These are phyloP conservation scores for Aspergillus puulaauensis DNA, from an alignment of 2,329 filamentous ascomycete species.

Conservation along the genomic window DNA sequence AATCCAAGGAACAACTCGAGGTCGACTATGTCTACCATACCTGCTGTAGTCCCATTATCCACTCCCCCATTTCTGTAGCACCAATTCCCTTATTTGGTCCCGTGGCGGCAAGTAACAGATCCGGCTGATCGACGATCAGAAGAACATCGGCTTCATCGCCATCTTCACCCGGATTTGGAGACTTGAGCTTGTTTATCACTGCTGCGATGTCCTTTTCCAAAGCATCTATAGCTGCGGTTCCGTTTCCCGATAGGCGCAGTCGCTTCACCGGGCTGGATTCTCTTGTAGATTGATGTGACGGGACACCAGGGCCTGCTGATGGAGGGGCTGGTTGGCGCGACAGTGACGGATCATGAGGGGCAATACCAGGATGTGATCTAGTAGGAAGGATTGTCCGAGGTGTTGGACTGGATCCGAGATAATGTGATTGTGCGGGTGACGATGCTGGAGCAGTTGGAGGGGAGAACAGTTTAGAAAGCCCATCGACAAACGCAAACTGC, in stretches of 20 bases:
- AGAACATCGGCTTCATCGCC: constrained; percentile 43
- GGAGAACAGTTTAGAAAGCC: constrained; percentile 60
- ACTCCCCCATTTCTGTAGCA: constrained; percentile 51
- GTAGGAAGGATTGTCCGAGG: constrained; percentile 27
- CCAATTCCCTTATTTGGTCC: constrained; percentile 46
- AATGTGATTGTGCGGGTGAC: constrained; percentile 10
- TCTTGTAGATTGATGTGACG: constrained; percentile 15
- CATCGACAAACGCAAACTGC: constrained; percentile 73
- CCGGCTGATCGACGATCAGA: constrained; percentile 66
- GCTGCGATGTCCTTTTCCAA: constrained; percentile 36
- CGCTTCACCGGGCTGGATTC: constrained; percentile 25
- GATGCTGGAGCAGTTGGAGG: constrained; percentile 16
- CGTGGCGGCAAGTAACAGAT: constrained; percentile 62
- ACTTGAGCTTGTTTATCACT: constrained; percentile 32
- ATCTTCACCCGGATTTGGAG: constrained; percentile 16
- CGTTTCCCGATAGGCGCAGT: constrained; percentile 30
- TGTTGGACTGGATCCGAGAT: constrained; percentile 15
- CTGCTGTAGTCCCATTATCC: constrained; percentile 62
- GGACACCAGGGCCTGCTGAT: constrained; percentile 7
- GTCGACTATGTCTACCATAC: constrained; percentile 44
- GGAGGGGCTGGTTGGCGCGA: constrained; percentile 15
- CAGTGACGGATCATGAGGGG: constrained; percentile 12
- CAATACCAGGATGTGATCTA: constrained; percentile 21
- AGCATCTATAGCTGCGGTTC: constrained; percentile 29
- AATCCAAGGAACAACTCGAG: background rate